Evolutionary conservation across 1,284 basidiomycete species (phyloP), one percentile per base, ranked within the genome.

Genomic region (Leccinum pallidistipes): DNA sequence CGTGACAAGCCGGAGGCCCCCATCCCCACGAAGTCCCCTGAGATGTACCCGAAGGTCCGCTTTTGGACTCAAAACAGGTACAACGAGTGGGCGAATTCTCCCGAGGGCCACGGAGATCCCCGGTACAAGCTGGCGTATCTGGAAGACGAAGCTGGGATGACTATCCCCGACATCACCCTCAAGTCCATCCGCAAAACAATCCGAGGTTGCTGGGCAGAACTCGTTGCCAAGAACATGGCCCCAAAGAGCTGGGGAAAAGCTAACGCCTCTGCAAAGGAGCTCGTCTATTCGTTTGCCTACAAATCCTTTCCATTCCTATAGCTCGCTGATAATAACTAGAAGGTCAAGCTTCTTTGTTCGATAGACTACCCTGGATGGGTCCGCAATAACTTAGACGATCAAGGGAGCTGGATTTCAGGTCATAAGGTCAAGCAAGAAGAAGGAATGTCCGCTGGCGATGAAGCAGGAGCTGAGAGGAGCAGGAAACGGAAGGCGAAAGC

Each of bases 221-320:
- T 65, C 1, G 14, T 38, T 16, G 16, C 56, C 1, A 58, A 57
- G 18, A 4, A 3, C 1, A 64, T 45, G 21, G 58, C 59, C 32
- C 53, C 57, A 31, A 55, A 34, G 47, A 59, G 34, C 51, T 59
- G 62, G 64, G 59, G 62, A 1, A 57, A 61, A 53, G 38, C 43
- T 1, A 51, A 10, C 3, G 7, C 55, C 4, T 55, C 55, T 3
- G 49, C 40, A 0, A 64, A 57, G 10, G 47, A 64, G 0, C 0
- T 53, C 2, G 12, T 64, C 1, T 54, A 18, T 5, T 9, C 14
- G 6, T 1, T n/a, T 2, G 7, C 29, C 1, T 64, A 64, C 24
- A 58, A 56, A 16, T 4, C 24, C 0, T 65, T 55, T n/a, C 55
- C 55, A 0, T 55, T 57, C 16, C 45, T 64, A 2, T 14, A 57